phyloP scores from a whole-genome alignment of 2,329 filamentous ascomycete species.

The Calonectria pauciramosa region DNA sequence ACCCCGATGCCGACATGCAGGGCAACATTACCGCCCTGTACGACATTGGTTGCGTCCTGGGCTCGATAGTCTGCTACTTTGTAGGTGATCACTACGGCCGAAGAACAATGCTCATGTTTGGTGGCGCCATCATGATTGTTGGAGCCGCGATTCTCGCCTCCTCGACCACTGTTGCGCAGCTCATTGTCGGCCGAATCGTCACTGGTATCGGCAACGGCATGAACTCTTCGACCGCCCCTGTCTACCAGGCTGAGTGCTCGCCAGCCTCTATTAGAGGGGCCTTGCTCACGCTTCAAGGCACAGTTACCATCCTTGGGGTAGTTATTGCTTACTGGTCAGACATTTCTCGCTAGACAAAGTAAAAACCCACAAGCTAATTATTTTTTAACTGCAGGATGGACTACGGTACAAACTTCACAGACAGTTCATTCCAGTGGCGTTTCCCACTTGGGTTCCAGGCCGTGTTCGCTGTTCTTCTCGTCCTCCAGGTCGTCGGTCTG shows the following conservation, averaged over 20 bases:
- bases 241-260: slow-evolving; percentile 24
- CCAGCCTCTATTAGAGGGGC: slow-evolving; percentile 18
- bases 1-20: slow-evolving; percentile 26
- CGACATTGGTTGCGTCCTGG: slow-evolving; percentile 29
- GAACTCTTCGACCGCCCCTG: slow-evolving; percentile 54
- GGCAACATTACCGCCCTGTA: slow-evolving; percentile 26
- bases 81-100: slow-evolving; percentile 19
- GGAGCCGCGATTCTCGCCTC: slow-evolving; percentile 56
- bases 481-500: slow-evolving; percentile 48
- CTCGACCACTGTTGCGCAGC: slow-evolving; percentile 50
- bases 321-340: slow-evolving; percentile 26
- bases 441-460: slow-evolving; percentile 59
- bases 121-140: slow-evolving; percentile 51
- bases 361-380: not conserved
- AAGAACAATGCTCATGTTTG: slow-evolving; percentile 22
- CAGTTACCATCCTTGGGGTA: slow-evolving; percentile 21
- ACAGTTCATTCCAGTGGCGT: slow-evolving; percentile 50
- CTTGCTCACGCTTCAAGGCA: slow-evolving; percentile 13
- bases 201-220: slow-evolving; percentile 58
- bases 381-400: slow-evolving; percentile 1
- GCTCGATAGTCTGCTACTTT: slow-evolving; percentile 26
- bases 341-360: not conserved
- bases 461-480: slow-evolving; percentile 51
- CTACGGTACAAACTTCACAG: slow-evolving; percentile 21
- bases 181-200: slow-evolving; percentile 58